Percentiles rank a stretch among this genome's conserved stretches.
Evolutionary conservation across 2,329 filamentous ascomycete species (phyloP).

Genomic region (Curvularia sp.): DNA sequence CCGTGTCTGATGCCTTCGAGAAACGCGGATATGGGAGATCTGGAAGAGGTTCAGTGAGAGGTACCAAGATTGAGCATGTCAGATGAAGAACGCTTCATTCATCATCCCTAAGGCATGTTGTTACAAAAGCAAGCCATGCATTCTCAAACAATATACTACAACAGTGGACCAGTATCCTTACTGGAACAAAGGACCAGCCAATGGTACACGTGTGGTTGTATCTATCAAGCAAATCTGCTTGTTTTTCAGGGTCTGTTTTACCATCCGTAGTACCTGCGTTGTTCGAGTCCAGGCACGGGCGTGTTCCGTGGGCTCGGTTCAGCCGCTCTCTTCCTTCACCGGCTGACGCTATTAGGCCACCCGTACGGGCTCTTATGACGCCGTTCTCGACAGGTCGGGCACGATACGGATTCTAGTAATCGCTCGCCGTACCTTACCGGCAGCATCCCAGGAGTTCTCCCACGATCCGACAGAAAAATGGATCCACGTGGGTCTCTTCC

Average conservation of each 20-base stretch:
- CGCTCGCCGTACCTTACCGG: conserved; percentile 12
- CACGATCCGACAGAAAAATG: conserved; percentile 12
- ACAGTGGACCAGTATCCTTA: conserved; percentile 2
- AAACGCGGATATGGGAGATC: conserved; percentile 4
- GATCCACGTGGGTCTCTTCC: conserved; percentile 10
- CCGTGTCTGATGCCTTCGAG: conserved; percentile 3
- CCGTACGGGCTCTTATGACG: conserved; percentile 3
- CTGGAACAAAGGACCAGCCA: background rate
- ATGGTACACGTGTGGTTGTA: background rate
- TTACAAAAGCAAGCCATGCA: background rate
- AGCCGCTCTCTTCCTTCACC: conserved; percentile 13
- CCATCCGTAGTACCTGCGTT: background rate
- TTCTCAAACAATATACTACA: background rate
- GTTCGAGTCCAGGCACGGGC: conserved; percentile 2
- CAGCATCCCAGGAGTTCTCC: conserved; percentile 9
- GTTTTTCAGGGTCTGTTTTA: background rate
- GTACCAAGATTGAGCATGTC: background rate
- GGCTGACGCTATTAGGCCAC: conserved; percentile 11
- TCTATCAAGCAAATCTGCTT: conserved; percentile 1
- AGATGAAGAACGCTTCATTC: background rate
- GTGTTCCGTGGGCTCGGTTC: conserved; percentile 4
- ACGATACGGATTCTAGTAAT: conserved; percentile 3
- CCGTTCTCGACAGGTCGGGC: conserved; percentile 9
- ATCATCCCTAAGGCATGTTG: background rate
- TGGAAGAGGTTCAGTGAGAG: background rate